Evolutionary conservation across 2,329 filamentous ascomycete species (phyloP).

Genomic region (Diaporthe caulivora): DNA sequence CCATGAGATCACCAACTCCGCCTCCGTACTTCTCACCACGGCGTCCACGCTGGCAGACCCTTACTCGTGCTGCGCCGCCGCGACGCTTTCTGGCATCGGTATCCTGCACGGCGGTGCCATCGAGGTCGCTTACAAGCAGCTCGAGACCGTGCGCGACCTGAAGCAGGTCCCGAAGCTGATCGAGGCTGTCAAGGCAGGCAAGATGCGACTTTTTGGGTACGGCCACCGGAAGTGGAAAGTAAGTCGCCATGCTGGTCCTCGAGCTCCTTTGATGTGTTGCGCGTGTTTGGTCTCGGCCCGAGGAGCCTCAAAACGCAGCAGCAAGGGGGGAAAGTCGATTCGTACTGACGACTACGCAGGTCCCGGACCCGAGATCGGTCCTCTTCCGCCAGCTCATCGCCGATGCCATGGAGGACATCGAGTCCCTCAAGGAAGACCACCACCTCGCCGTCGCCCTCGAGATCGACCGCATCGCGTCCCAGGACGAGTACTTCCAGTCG

Average conservation of each 20-base stretch:
- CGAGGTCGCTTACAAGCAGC: conserved; percentile 10
- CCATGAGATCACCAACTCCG: conserved; percentile 9
- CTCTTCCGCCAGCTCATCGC: conserved; percentile 8
- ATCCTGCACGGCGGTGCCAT: conserved; percentile 10
- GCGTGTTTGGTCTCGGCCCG: not conserved
- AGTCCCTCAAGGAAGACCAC: not conserved
- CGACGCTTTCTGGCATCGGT: not conserved
- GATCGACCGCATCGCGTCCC: conserved; percentile 10
- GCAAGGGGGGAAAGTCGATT: too few species aligned
- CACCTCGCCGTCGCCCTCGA: conserved; percentile 7
- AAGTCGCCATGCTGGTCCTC: not conserved
- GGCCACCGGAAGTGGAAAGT: conserved; percentile 11
- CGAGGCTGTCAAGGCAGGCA: not conserved
- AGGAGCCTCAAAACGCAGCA: not conserved
- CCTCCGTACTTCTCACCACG: conserved; percentile 8
- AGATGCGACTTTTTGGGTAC: not conserved
- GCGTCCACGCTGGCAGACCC: conserved; percentile 9
- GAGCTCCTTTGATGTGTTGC: not conserved
- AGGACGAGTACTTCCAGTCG: conserved; percentile 2
- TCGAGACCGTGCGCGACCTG: not conserved
- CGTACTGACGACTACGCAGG: not conserved
- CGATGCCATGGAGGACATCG: not conserved
- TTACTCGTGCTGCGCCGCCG: conserved; percentile 11
- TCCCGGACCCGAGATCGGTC: not conserved
- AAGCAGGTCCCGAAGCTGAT: not conserved